Evolutionary conservation across 345 rosid genomes (phyloP).

Genomic region (Camelina laxa): DNA sequence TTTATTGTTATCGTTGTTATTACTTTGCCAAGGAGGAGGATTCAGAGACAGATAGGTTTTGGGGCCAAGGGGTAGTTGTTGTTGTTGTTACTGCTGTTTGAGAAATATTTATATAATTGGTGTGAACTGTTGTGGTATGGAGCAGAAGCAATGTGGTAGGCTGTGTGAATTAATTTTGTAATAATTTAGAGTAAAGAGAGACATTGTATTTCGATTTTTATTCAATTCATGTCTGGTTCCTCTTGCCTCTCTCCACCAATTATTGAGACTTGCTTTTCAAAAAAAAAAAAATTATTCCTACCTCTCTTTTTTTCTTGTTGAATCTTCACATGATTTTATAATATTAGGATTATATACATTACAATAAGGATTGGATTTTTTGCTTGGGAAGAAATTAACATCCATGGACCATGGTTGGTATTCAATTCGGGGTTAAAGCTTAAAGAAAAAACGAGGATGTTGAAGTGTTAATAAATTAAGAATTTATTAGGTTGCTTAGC

Average conservation of each 20-base stretch:
- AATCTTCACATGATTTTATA: background rate
- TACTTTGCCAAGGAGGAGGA: slow-evolving; percentile 9
- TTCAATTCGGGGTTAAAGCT: background rate
- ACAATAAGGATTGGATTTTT: background rate
- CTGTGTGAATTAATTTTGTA: background rate
- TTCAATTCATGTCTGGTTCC: slow-evolving; percentile 37
- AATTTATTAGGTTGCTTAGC: slow-evolving; percentile 40
- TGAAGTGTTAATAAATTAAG: background rate
- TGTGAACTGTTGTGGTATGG: slow-evolving; percentile 29
- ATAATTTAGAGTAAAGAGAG: slow-evolving; percentile 32
- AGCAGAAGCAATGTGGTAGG: slow-evolving; percentile 39
- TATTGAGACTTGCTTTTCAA: slow-evolving; percentile 38
- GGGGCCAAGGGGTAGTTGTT: slow-evolving; percentile 43
- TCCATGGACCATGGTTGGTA: slow-evolving; percentile 21
- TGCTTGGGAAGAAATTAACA: background rate
- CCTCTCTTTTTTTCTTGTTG: slow-evolving; percentile 34
- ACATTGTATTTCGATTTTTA: slow-evolving; percentile 21
- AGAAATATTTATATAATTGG: slow-evolving; percentile 13
- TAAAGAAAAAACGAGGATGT: background rate
- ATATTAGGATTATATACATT: background rate
- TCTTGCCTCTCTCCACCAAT: slow-evolving; percentile 42
- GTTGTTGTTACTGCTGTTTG: slow-evolving; percentile 33
- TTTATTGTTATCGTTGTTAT: slow-evolving; percentile 21
- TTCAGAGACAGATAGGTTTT: slow-evolving; percentile 38
- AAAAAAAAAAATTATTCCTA: background rate